Evolutionary conservation across 768 basidiomycete species (phyloP).

Genomic region (Candolleomyces aberdarensis): DNA sequence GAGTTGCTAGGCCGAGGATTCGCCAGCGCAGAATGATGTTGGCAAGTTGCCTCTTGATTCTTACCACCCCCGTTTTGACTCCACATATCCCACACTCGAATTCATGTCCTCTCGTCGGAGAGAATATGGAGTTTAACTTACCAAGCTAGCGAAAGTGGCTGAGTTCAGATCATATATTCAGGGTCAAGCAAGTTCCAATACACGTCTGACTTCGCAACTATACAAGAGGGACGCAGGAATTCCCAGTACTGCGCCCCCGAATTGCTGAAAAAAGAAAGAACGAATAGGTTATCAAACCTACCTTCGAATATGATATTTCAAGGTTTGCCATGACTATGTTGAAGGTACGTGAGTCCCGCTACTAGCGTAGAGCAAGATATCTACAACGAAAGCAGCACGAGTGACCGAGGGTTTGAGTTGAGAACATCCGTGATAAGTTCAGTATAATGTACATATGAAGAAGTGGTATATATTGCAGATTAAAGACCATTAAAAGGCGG

Average conservation of each 20-base stretch:
- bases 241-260: not conserved
- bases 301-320: not conserved
- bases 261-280: not conserved
- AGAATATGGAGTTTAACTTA: too few species aligned
- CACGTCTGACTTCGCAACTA: not conserved
- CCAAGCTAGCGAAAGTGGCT: not conserved
- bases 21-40: too few species aligned
- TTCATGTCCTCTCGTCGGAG: too few species aligned
- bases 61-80: too few species aligned
- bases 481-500: too few species aligned
- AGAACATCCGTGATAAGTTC: too few species aligned
- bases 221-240: not conserved
- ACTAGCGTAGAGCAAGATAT: not conserved
- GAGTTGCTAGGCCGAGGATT: too few species aligned
- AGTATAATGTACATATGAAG: too few species aligned
- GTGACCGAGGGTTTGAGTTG: too few species aligned
- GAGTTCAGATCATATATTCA: not conserved
- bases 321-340: not conserved
- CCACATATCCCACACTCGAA: too few species aligned
- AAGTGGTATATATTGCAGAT: too few species aligned
- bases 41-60: too few species aligned
- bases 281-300: not conserved
- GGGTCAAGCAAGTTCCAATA: not conserved
- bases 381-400: not conserved
- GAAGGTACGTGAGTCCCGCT: not conserved